These are phyloP conservation scores for Pythium utonaiense DNA, from an alignment of 352 stramenopile genomes.

Conservation along the genomic window DNA sequence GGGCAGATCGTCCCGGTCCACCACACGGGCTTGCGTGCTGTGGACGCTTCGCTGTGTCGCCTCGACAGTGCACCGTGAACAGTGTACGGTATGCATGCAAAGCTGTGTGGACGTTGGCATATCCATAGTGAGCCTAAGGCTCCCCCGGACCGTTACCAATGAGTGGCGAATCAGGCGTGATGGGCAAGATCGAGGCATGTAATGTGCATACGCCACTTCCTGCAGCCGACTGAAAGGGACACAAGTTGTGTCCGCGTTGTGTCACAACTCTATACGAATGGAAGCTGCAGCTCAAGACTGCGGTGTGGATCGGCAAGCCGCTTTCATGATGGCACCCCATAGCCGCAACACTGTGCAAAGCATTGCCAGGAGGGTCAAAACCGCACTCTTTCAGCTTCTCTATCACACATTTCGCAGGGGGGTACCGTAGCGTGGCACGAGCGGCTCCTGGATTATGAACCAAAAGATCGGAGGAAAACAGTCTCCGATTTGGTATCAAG, in stretches of 20 bases:
- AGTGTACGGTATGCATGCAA: constrained; percentile 12
- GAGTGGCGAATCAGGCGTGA: constrained; percentile 14
- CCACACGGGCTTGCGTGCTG: constrained; percentile 5
- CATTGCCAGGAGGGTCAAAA: neutral
- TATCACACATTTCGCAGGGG: constrained; percentile 1
- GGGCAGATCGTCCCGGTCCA: constrained; percentile 6
- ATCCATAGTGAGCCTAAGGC: neutral
- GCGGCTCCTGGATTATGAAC: neutral
- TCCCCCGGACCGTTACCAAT: constrained; percentile 10
- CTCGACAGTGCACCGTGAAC: too few species aligned
- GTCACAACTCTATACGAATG: too few species aligned
- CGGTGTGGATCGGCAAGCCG: neutral
- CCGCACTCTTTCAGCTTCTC: neutral
- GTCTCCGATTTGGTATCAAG: neutral
- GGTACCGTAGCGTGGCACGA: neutral
- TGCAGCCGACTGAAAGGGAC: neutral
- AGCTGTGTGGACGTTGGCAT: constrained; percentile 17
- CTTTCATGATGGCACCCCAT: neutral
- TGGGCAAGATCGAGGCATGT: constrained; percentile 8
- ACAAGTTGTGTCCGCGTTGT: too few species aligned
- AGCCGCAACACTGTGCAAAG: neutral
- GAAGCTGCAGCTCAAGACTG: too few species aligned
- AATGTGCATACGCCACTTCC: constrained; percentile 18
- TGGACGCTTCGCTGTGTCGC: constrained; percentile 19
- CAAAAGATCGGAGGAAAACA: neutral